Evolutionary conservation across 108 stramenopile species (phyloP), one percentile per base, ranked within the genome.

Genomic region (Heterococcus sp.): DNA sequence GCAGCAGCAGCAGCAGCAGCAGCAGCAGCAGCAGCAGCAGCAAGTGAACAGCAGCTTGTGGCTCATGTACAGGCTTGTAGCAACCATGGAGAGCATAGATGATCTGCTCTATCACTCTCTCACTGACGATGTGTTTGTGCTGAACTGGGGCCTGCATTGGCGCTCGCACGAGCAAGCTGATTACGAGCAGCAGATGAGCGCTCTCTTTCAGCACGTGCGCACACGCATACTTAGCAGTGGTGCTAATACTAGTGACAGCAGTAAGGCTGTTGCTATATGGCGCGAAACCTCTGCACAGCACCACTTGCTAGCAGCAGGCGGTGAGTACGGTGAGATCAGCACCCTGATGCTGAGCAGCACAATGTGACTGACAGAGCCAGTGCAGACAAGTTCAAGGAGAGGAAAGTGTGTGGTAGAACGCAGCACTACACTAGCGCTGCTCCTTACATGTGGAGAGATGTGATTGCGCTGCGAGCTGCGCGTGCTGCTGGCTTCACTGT

Each of bases 21-120:
- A 58, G 46, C 46, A 58, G 46, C 46, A 58, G 46, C 46, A 58
- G 46, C 46, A 58, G 46, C 46, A 58, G 46, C 46, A 58, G 46
- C 46, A 58, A 21, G 14, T 14, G 46, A 8, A 58, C 46, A 21
- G 46, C 46, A 58, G 46, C 46, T 21, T 58, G 46, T 58, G 46
- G 46, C 46, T 8, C 46, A 58, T 58, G 46, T 58, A 58, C 46
- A 8, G 46, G 46, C 46, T 21, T 14, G 46, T 14, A 8, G 14
- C 46, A 8, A 21, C 46, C 14, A 14, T 58, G 14, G 46, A 58
- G 46, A 21, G 46, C 46, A 21, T 58, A 21, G 46, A 58, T 21
- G 46, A 8, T 21, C 8, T 58, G 46, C 46, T 58, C 14, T 21
- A 21, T 8, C 8, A 21, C 46, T 8, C 46, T 58, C n/a, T n/a